Evolutionary conservation across 805 yeast genomes (phyloP).

Genomic region (Barnettozyma botsteinii): DNA sequence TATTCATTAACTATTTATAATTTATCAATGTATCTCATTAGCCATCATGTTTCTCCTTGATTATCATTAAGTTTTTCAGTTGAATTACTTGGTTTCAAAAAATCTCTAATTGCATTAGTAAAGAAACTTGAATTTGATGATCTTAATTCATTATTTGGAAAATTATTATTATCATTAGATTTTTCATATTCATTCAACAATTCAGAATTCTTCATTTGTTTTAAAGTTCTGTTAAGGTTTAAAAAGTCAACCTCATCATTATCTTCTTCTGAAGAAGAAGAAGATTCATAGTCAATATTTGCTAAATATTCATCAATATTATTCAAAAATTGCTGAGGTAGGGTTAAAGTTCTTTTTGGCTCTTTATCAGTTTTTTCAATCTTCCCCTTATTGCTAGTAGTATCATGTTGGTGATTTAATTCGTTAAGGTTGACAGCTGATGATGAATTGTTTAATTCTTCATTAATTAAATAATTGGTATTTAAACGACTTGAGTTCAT

Average conservation of each 20-base stretch:
- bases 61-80: background rate
- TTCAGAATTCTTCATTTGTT: conserved; percentile 4
- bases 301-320: conserved; percentile 24
- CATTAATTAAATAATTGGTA: conserved; percentile 23
- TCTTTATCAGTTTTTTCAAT: conserved; percentile 2
- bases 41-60: background rate
- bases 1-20: too few species aligned
- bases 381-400: background rate
- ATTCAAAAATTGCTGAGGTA: conserved; percentile 26
- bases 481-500: conserved; percentile 18
- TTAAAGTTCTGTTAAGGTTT: conserved; percentile 18
- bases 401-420: background rate
- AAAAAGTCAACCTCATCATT: conserved; percentile 22
- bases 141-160: background rate
- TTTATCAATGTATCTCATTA: too few species aligned
- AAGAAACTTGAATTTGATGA: conserved; percentile 10
- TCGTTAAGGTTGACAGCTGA: background rate
- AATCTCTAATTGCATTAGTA: conserved; percentile 18
- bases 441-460: conserved; percentile 9
- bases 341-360: conserved; percentile 14
- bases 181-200: conserved; percentile 10
- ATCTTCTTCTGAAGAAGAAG: conserved; percentile 18
- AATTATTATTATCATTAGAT: conserved; percentile 1
- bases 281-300: conserved; percentile 16
- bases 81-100: conserved; percentile 8